A percentile compares a stretch with the other conserved stretches of the same genome.
phyloP scores from a whole-genome alignment of 192 early-diverging fungal species.

The Geranomyces variabilis region DNA sequence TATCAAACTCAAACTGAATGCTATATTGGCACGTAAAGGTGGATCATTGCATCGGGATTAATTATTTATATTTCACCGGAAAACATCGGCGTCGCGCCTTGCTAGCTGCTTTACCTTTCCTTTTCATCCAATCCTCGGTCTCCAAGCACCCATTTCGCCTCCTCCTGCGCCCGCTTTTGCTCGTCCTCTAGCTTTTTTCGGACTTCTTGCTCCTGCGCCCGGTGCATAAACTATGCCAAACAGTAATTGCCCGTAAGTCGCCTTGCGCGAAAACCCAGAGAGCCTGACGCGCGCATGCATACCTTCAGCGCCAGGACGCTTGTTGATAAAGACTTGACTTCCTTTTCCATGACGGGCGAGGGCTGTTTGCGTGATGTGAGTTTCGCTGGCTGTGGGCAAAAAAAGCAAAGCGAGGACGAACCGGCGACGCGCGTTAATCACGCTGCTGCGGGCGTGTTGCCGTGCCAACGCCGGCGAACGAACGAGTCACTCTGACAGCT shows the following conservation, averaged over 20 bases:
- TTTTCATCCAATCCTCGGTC: conserved; percentile 16
- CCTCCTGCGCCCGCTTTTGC: conserved; percentile 15
- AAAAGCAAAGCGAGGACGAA: no score
- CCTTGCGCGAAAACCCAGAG: background rate
- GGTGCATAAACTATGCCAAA: conserved; percentile 29
- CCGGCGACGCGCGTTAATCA: no score
- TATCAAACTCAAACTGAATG: conserved; percentile 23
- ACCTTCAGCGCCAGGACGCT: conserved; percentile 22
- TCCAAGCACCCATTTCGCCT: conserved; percentile 30
- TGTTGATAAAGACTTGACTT: conserved; percentile 24
- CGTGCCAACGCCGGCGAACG: no score
- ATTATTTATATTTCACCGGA: no score
- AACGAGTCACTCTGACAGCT: no score
- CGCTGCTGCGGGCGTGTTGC: no score
- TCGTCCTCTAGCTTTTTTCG: conserved; percentile 23
- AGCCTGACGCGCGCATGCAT: background rate
- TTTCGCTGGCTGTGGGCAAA: no score
- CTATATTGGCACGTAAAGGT: background rate
- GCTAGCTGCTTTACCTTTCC: conserved; percentile 2
- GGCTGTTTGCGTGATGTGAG: no score
- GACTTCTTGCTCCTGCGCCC: conserved; percentile 23
- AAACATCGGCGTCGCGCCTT: no score
- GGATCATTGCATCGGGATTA: no score
- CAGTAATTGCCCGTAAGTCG: background rate
- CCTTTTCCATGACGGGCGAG: conserved; percentile 16